Conservation (phyloP, 257 asterid genomes). For the Craterostigma plantagineum region DNA sequence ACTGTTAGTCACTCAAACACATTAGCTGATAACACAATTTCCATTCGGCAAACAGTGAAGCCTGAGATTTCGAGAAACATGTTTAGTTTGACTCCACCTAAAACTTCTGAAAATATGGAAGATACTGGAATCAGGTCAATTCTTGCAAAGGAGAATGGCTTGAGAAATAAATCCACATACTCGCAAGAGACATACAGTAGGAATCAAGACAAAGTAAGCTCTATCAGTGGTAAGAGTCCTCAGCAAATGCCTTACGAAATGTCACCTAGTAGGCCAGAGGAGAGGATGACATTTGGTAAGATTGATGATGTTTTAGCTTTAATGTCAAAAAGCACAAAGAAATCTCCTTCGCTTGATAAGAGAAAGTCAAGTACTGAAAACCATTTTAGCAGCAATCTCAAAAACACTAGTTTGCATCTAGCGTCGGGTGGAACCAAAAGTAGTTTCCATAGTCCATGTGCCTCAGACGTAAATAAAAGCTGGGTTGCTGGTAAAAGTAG, state of each 20-base stretch:
- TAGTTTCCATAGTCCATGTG: too few relatives aligned
- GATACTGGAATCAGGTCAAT: slow-evolving; percentile 14
- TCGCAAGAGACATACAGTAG: slow-evolving; percentile 12
- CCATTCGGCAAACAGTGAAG: slow-evolving; percentile 18
- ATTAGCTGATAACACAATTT: slow-evolving; percentile 11
- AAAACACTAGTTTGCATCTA: too few relatives aligned
- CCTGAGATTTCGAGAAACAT: slow-evolving; percentile 19
- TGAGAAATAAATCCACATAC: slow-evolving; percentile 8
- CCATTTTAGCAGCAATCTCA: too few relatives aligned
- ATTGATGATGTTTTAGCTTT: slow-evolving; percentile 15
- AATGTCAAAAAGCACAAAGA: slow-evolving; percentile 21
- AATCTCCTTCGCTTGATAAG: slow-evolving; percentile 11
- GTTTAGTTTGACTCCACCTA: slow-evolving; percentile 15
- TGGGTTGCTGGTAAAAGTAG: too few relatives aligned
- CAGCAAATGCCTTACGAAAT: slow-evolving; percentile 14
- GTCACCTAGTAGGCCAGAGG: slow-evolving; percentile 9
- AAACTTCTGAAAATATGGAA: slow-evolving; percentile 13
- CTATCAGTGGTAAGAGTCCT: slow-evolving; percentile 15
- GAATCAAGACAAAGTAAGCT: slow-evolving; percentile 15
- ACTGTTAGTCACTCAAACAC: slow-evolving; percentile 21
- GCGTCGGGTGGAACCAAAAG: too few relatives aligned
- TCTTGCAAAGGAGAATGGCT: slow-evolving; percentile 17
- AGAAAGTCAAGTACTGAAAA: too few relatives aligned
- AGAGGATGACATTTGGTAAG: slow-evolving; percentile 12
- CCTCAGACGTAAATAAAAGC: too few relatives aligned